Base-by-base conservation (phyloP, 1,284 basidiomycete genomes). In the Ustilago sp. region DNA sequence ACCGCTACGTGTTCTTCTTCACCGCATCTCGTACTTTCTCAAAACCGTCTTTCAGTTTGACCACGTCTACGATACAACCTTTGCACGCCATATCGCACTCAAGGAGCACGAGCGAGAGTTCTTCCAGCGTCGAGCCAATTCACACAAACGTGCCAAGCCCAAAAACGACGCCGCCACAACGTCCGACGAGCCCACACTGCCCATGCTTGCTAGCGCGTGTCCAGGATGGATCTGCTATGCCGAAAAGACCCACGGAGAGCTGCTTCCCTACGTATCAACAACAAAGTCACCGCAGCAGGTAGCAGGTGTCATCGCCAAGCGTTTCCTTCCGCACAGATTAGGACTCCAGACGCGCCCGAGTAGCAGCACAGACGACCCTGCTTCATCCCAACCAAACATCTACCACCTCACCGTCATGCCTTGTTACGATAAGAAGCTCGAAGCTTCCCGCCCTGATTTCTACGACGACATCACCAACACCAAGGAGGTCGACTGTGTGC, bases 211-310 rank as follows among this genome's bases (percentile, higher is more conserved):
- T 3, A 95, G 94, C 77, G 94, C 96, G 12, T 99, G 97, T 87
- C 97, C 97, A 0, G 97, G 97, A 31, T 99, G 97, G 97, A 93
- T 99, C 63, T 99, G 96, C 86, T 99, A 98, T 84, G 96, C 95
- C 17, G 97, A 99, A 87, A 99, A 99, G 89, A 93, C 96, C 0
- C 96, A 98, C 56, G 77, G 68, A 45, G 95, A 97, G 85, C 92
- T 99, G 88, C 86, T 99, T 11, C 94, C 94, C 1, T 94, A 95
- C 81, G 92, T 99, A 66, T 91, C 93, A 52, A 89, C 88, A 32
- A 94, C 93, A 47, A 94, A 97, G 87, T 96, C 94, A 81, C 93
- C 94, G 9, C 95, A 98, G 86, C 95, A 95, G 80, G 89, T 97
- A 58, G 94, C 96, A 90, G 97, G 97, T 6, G 92, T 92, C 3